phyloP scores from a whole-genome alignment of 73 alveolate species.

The Tetrahymena thermophila region DNA sequence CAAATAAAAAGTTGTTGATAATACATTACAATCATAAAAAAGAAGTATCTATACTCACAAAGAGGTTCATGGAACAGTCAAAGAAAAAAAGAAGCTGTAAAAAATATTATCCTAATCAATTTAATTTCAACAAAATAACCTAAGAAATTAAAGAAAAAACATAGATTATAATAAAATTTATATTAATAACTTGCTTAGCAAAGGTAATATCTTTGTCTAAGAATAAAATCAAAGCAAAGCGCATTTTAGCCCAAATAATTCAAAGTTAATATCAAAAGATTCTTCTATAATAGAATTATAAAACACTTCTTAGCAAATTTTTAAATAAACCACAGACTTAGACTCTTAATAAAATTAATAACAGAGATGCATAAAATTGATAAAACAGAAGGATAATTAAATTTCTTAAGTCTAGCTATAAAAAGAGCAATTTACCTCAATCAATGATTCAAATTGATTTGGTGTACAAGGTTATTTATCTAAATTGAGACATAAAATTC shows the following conservation, averaged over 20 bases:
- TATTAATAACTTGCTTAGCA: background rate
- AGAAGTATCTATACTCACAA: background rate
- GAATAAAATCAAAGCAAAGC: background rate
- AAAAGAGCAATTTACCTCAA: background rate
- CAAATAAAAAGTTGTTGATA: background rate
- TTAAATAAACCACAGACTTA: background rate
- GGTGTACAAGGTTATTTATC: no score
- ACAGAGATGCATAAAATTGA: no score
- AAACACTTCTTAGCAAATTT: background rate
- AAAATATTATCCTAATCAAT: background rate
- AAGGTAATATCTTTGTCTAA: no score
- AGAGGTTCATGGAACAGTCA: background rate
- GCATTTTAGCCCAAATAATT: background rate
- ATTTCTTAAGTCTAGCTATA: background rate
- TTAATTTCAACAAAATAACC: no score
- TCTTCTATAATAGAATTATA: background rate
- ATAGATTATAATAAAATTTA: background rate
- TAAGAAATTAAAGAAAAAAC: background rate
- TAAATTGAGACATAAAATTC: no score
- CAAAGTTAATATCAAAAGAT: no score
- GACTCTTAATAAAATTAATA: no score
- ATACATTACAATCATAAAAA: no score
- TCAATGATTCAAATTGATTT: background rate
- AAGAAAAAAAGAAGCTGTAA: no score
- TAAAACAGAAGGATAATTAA: no score